Base-by-base conservation (phyloP, 1,139 yeast species). In the Blastobotrys arbuscula region DNA sequence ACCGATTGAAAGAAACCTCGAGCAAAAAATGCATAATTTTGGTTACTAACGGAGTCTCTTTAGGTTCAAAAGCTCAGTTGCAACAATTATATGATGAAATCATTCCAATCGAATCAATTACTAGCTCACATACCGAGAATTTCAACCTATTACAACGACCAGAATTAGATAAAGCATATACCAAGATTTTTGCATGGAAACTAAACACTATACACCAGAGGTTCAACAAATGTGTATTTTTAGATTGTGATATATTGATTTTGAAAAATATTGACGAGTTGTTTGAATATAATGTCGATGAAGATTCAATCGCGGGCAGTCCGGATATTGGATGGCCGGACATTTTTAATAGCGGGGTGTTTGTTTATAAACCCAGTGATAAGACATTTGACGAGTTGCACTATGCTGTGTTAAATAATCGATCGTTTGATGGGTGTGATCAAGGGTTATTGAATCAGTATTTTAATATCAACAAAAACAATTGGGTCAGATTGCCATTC, bases 251-350 rank as follows among this genome's bases (percentile, higher is more conserved):
- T 63, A 80, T 89, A 3, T 70, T 89, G 46, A 88, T 95, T 0
- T 51, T 81, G 24, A 65, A 71, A 40, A 68, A 72, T 38, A 55
- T 75, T 39, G 71, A 70, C 59, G 59, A 67, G 47, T 57, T 81
- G 56, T 70, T 77, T 62, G 61, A 68, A 57, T 42, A 59, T 62
- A 56, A 61, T 16, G 41, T 45, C 18, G 52, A 45, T 18, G 26
- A 37, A 5, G 48, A 49, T 15, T 19, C 48, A 4, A 57, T 65
- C 40, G 67, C 65, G 2, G 97, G 97, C 0, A 75, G 87, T n/a
- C 94, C 97, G 0, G 97, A 92, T 68, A 75, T 83, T 24, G 97
- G 97, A 16, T 92, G 96, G 82, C 97, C 97, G 0, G 97, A 92
- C 66, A 77, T 87, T 59, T 92, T 92, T 74, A 92, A 92, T 68